Evolutionary conservation across 2,329 filamentous ascomycete species (phyloP).

Genomic region (Penicillium decumbens): DNA sequence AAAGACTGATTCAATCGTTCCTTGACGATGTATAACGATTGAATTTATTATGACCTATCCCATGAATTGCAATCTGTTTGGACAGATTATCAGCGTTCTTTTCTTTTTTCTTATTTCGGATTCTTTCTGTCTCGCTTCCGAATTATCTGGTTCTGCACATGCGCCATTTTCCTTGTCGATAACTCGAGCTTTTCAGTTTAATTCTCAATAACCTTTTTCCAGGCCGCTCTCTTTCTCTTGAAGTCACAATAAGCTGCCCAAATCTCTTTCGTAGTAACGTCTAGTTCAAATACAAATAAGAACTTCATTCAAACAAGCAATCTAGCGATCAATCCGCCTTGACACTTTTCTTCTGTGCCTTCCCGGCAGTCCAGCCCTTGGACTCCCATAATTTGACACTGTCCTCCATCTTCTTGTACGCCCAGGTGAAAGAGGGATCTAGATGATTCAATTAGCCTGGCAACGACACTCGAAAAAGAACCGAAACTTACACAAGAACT

Average conservation of each 20-base stretch:
- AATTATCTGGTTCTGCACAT: not conserved
- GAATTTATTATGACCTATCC: slow-evolving; percentile 1
- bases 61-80: not conserved
- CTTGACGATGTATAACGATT: not conserved
- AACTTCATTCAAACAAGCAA: not conserved
- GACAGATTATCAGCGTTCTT: slow-evolving; percentile 2
- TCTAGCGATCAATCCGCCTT: slow-evolving; percentile 28
- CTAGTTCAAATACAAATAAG: not conserved
- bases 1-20: slow-evolving; percentile 22
- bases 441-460: not conserved
- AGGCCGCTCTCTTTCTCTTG: not conserved
- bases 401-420: slow-evolving; percentile 49
- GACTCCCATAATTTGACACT: slow-evolving; percentile 44
- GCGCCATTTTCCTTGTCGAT: not conserved
- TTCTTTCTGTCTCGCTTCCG: not conserved
- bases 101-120: not conserved
- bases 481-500: slow-evolving; percentile 47
- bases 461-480: not conserved
- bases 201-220: not conserved
- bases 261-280: not conserved
- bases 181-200: not conserved
- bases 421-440: slow-evolving; percentile 42
- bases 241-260: too few species aligned
- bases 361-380: slow-evolving; percentile 31
- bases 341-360: slow-evolving; percentile 35